Base-by-base conservation (phyloP, 805 yeast genomes). In the Ogataea parapolymorpha region DNA sequence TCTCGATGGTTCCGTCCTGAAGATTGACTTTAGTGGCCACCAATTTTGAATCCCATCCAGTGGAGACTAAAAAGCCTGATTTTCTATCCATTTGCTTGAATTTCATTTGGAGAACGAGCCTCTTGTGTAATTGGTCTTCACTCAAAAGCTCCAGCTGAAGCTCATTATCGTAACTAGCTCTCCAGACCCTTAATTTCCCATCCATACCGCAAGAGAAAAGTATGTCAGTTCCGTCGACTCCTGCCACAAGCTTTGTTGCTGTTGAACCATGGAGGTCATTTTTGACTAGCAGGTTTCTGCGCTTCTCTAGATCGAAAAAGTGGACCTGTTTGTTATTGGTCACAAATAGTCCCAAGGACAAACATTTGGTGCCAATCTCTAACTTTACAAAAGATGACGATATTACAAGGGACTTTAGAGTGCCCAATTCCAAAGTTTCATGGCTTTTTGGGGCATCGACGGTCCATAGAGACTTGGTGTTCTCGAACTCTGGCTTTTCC, bases 11-110 rank as follows among this genome's bases (percentile, higher is more conserved):
- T 1, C 52, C 39, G 2, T 32, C 17, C 1, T 46, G 50, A 2
- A 37, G 27, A 6, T 22, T 29, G 2, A 72, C 35, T 39, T 55
- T 50, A 39, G 71, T 60, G 26, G 72, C 55, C 35, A 63, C 68
- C 2, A 80, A 39, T 16, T 54, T 55, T 38, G 66, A 61, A 58
- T 83, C 90, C 74, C 82, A 73, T 3, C 89, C 87, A 46, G 77
- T 63, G 1, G 85, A 72, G 9, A 74, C 65, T 15, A 82, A 49
- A 48, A 67, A 71, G 14, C 66, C 64, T 4, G 54, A 40, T 1
- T 34, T 25, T 1, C 38, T 25, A 24, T 34, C 45, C 4, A 47
- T 30, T 5, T 42, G 27, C 3, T 53, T 31, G 23, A 53, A 54
- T 11, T 50, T 46, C 37, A 55, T 32, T 5, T 51, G 46, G 1